A percentile compares a stretch with the other conserved stretches of the same genome.
Conservation (phyloP, 176 grass and related monocot species). For the Avena eriantha region DNA sequence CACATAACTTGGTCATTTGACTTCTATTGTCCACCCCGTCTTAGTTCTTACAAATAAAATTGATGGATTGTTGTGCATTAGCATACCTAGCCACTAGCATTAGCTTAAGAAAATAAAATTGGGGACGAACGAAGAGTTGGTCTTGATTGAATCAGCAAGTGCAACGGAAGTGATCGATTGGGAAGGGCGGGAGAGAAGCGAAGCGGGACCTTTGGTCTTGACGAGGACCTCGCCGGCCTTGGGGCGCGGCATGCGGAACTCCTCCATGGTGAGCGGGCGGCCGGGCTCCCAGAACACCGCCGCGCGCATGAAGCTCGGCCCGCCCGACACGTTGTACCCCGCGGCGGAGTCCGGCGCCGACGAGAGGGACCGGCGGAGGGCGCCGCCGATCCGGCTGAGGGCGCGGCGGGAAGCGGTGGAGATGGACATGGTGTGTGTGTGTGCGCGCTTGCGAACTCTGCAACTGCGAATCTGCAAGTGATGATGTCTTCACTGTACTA, state of each 20-base stretch:
- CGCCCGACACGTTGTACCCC: slow-evolving; percentile 78
- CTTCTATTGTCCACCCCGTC: neutral
- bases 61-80: neutral
- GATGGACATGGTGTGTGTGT: slow-evolving; percentile 50
- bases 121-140: neutral
- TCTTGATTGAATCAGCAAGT: neutral
- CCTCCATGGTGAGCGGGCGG: slow-evolving; percentile 86
- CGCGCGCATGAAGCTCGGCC: slow-evolving; percentile 81
- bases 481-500: neutral
- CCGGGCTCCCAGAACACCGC: slow-evolving; percentile 96
- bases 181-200: neutral
- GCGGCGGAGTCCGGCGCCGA: slow-evolving; percentile 32
- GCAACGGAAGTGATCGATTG: neutral
- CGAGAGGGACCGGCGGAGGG: slow-evolving; percentile 45
- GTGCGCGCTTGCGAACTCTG: neutral
- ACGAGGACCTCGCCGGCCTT: slow-evolving; percentile 96
- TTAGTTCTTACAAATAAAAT: neutral
- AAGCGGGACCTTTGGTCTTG: slow-evolving; percentile 76
- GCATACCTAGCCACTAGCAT: neutral
- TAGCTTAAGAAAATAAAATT: neutral
- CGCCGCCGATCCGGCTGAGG: slow-evolving; percentile 55
- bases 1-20: neutral
- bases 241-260: slow-evolving; percentile 90
- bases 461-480: neutral
- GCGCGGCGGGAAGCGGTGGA: slow-evolving; percentile 56